Percentiles rank a stretch among this genome's conserved stretches.
Evolutionary conservation across 2,329 filamentous ascomycete genomes (phyloP).

Genomic region (Fonsecaea nubica): DNA sequence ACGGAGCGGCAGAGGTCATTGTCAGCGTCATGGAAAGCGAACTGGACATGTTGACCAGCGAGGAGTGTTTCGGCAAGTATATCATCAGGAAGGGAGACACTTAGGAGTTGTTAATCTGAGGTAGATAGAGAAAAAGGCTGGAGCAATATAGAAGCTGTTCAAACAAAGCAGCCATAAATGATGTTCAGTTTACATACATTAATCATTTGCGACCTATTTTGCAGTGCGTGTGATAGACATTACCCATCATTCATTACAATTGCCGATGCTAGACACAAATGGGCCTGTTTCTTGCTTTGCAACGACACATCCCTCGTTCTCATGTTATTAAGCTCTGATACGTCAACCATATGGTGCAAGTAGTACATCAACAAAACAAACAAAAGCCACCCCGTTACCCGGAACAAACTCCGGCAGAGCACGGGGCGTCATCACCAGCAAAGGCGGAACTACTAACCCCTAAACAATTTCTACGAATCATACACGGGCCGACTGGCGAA

Average conservation of each 20-base stretch:
- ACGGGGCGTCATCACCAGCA: not conserved
- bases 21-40: constrained; percentile 15
- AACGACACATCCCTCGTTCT: no score
- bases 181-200: not conserved
- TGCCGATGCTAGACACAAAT: not conserved
- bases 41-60: constrained; percentile 3
- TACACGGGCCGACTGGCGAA: constrained; percentile 49
- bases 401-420: no score
- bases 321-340: no score
- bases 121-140: not conserved
- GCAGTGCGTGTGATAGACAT: not conserved
- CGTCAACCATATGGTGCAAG: no score
- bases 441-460: not conserved
- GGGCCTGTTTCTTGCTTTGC: no score
- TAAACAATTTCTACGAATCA: constrained; percentile 7
- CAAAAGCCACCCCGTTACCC: no score
- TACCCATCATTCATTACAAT: not conserved
- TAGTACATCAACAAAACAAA: no score
- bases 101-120: not conserved
- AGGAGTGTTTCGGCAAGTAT: constrained; percentile 19
- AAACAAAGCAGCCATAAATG: not conserved
- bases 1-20: constrained; percentile 15
- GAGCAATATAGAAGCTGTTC: not conserved
- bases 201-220: not conserved
- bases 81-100: not conserved